Evolutionary conservation across 306 rosid species (phyloP), one percentile per base, ranked within the genome.

Genomic region (Coriaria nepalensis): DNA sequence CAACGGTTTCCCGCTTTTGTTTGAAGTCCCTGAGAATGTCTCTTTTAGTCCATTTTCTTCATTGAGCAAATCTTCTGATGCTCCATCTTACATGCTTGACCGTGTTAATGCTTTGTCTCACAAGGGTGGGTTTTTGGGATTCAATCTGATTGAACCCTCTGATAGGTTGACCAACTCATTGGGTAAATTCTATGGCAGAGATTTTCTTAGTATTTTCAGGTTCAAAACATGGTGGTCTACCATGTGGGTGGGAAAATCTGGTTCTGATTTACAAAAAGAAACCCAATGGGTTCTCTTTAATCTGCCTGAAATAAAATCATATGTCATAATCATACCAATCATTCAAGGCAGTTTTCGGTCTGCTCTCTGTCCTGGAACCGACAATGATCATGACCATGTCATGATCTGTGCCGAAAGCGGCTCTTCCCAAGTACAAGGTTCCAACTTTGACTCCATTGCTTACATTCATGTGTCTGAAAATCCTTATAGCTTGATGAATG

Each of bases 141-240:
- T 88, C 62, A 40, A 41, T 14, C 60, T 61, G 33, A 47, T 64
- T 1, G 50, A 50, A 10, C 74, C 93, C 2, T 76, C 88, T 2
- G 78, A 80, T 20, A 76, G 81, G 56, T 57, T 78, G 55, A 47
- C 45, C 10, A 87, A 80, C 57, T 76, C 87, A 4, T 57, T 87
- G 57, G 94, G 94, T 4, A 63, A 75, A 34, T 62, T 87, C 67
- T 67, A 8, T 0, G 62, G 48, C 6, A 80, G 85, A 13, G 56
- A 80, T 53, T 87, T 87, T 10, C 61, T 83, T 0, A 80, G 93
- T 43, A 55, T 83, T 43, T 83, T 83, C 52, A 65, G 96, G 79
- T 83, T 83, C 85, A 87, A 87, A 68, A 83, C 96, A 4, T 87
- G 96, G 94, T 83, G 93, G 96, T 83, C 96, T 3, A 87, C 93